Conservation (phyloP, 352 stramenopile species). For the Pythium apleroticum region DNA sequence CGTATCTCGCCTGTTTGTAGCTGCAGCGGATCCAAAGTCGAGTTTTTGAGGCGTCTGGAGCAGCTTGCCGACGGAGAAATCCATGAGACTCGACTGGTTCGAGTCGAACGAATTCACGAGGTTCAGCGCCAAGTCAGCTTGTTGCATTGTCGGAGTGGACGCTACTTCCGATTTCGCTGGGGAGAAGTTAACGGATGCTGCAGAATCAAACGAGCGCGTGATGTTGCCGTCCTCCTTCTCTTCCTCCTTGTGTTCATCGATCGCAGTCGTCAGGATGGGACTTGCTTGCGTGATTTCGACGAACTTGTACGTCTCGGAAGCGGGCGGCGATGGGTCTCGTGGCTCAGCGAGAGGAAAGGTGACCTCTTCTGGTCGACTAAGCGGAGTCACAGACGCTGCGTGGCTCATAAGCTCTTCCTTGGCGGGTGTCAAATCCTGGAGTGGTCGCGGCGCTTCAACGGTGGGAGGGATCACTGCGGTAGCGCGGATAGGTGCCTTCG, state of each 20-base stretch:
- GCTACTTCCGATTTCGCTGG: slow-evolving; percentile 1
- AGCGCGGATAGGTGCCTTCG: neutral
- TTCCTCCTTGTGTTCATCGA: neutral
- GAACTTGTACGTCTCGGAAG: slow-evolving; percentile 11
- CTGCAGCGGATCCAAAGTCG: neutral
- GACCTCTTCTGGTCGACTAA: no score
- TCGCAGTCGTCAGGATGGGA: neutral
- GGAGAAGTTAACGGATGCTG: slow-evolving; percentile 1
- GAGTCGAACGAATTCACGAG: slow-evolving; percentile 35
- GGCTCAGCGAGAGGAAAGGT: neutral
- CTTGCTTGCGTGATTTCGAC: slow-evolving; percentile 5
- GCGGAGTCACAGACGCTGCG: neutral
- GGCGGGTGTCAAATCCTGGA: neutral
- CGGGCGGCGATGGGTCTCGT: neutral
- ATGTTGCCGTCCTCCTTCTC: neutral
- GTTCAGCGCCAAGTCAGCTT: slow-evolving; percentile 27
- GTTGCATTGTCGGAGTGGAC: neutral
- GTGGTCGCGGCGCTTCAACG: no score
- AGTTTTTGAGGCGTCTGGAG: slow-evolving; percentile 15
- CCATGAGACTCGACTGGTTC: slow-evolving; percentile 23
- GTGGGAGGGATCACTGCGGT: no score
- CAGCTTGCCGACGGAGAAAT: slow-evolving; percentile 25
- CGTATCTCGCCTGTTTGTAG: neutral
- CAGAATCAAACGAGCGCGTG: neutral
- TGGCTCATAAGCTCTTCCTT: neutral